phyloP scores from a whole-genome alignment of 148 eudicot genomes.

The Mesembryanthemum crystallinum region DNA sequence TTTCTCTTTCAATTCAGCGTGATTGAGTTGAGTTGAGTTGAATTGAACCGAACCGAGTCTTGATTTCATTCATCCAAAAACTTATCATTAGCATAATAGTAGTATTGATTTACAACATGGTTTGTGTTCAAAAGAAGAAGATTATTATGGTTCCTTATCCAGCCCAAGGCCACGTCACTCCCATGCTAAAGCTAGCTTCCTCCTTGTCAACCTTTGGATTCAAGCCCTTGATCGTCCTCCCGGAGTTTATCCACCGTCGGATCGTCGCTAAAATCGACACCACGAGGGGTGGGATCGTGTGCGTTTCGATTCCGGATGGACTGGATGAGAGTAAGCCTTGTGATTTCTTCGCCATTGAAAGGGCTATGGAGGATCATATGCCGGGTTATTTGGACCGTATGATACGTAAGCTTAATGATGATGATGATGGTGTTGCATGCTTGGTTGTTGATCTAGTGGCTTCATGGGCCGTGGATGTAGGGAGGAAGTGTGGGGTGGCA shows the following conservation, averaged over 20 bases:
- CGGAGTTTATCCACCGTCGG: conserved; percentile 42
- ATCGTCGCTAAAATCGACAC: conserved; percentile 17
- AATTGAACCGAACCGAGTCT: too few relatives aligned
- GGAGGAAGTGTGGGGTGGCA: conserved; percentile 29
- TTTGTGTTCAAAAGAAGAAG: conserved; percentile 20
- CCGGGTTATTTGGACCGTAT: conserved; percentile 36
- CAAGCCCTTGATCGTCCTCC: conserved; percentile 34
- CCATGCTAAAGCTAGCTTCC: conserved; percentile 40
- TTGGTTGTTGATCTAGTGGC: conserved; percentile 47
- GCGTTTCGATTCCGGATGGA: conserved; percentile 29
- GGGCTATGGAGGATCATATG: conserved; percentile 40
- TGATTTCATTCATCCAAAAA: too few relatives aligned
- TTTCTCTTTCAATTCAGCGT: neutral
- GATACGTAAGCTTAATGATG: conserved; percentile 15
- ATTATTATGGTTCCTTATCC: conserved; percentile 41
- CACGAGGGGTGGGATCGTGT: conserved; percentile 18
- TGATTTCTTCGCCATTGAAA: conserved; percentile 40
- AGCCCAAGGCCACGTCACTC: conserved; percentile 51
- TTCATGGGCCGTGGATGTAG: conserved; percentile 68
- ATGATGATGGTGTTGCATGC: conserved; percentile 26
- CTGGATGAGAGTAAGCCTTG: conserved; percentile 22
- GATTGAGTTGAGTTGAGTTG: neutral
- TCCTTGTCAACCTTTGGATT: conserved; percentile 25
- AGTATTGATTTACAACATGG: conserved; percentile 21
- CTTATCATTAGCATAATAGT: neutral